phyloP scores from a whole-genome alignment of 2,329 filamentous ascomycete species.

The Sarocladium kiliense region DNA sequence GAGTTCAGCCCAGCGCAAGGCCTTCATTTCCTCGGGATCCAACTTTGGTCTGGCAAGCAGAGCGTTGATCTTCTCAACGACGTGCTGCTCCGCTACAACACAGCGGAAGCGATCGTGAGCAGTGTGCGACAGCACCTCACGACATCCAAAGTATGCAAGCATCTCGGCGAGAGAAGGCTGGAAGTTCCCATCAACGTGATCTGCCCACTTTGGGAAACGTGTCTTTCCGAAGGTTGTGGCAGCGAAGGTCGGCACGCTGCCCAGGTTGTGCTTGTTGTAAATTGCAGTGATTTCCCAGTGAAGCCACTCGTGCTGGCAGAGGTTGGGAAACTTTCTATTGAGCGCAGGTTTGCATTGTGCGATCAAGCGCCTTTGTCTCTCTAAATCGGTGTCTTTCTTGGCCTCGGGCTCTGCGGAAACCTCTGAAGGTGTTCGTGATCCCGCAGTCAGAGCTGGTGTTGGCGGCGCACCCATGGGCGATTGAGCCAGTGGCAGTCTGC shows the following conservation, averaged over 20 bases:
- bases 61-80: not conserved
- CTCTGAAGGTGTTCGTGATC: not conserved
- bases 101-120: not conserved
- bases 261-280: not conserved
- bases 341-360: not conserved
- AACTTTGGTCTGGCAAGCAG: not conserved
- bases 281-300: not conserved
- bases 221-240: not conserved
- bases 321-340: not conserved
- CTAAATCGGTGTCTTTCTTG: not conserved
- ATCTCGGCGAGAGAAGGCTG: slow-evolving; percentile 2
- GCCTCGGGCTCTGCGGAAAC: not conserved
- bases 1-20: not conserved
- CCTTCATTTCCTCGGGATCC: not conserved
- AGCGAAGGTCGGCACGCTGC: not conserved
- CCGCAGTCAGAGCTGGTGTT: not conserved
- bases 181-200: not conserved
- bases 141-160: not conserved
- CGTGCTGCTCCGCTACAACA: not conserved
- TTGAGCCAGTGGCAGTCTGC: not conserved
- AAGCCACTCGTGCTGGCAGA: not conserved
- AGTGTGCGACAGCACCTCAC: not conserved
- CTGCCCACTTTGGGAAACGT: not conserved
- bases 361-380: not conserved
- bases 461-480: not conserved